A percentile compares a stretch with the other conserved stretches of the same genome.
phyloP scores from a whole-genome alignment of 768 basidiomycete genomes.

The Termitomyces bulborhizus region DNA sequence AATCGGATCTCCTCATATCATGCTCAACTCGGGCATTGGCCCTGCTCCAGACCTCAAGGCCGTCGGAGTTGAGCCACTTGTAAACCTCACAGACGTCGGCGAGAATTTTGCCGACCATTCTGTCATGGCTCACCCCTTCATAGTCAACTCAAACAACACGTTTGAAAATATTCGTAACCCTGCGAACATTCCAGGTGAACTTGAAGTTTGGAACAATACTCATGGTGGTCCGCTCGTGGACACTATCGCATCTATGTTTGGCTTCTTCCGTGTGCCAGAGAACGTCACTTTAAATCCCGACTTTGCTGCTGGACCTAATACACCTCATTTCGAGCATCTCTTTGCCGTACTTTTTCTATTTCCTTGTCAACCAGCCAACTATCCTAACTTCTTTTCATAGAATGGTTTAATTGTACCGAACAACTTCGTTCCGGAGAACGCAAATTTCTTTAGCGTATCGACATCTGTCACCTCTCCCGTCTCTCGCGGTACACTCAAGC shows the following conservation, averaged over 20 bases:
- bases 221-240: constrained; percentile 7
- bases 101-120: constrained; percentile 31
- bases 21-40: constrained; percentile 33
- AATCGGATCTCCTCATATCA: constrained; percentile 30
- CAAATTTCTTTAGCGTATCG: constrained; percentile 12
- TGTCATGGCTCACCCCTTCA: constrained; percentile 12
- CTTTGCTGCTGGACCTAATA: constrained; percentile 19
- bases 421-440: constrained; percentile 4
- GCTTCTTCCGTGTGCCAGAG: constrained; percentile 16
- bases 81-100: constrained; percentile 30
- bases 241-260: constrained; percentile 15
- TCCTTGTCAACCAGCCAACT: too few relatives aligned
- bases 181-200: constrained; percentile 1
- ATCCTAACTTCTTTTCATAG: not conserved
- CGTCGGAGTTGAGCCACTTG: constrained; percentile 16
- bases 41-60: constrained; percentile 10
- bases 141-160: constrained; percentile 7
- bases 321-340: constrained; percentile 13
- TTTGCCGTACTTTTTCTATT: not conserved
- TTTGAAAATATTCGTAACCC: constrained; percentile 5
- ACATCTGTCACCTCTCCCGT: constrained; percentile 22
- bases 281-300: constrained; percentile 17
- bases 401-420: constrained; percentile 6
- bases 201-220: not conserved
- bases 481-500: constrained; percentile 5